These are phyloP conservation scores for Pyrus hybrid DNA, from an alignment of 331 rosid species.

Conservation along the genomic window DNA sequence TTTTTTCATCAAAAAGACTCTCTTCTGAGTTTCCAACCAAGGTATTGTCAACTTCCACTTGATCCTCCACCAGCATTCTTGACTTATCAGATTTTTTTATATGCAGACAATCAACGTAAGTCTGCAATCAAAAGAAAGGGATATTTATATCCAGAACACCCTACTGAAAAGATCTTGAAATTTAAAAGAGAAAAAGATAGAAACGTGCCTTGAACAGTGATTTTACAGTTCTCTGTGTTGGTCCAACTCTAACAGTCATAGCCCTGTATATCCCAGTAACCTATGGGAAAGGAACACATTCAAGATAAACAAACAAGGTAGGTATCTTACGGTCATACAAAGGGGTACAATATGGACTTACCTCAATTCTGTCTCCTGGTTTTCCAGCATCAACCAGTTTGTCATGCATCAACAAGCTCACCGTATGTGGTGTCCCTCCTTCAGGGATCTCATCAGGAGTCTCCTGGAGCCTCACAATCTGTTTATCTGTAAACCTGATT, in stretches of 20 bases:
- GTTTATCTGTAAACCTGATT: constrained; percentile 83
- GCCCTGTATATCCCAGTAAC: constrained; percentile 95
- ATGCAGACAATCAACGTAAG: constrained; percentile 91
- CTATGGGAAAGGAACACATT: constrained; percentile 30
- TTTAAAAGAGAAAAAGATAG: neutral
- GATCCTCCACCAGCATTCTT: constrained; percentile 62
- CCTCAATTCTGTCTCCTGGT: constrained; percentile 99
- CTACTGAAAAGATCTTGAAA: neutral
- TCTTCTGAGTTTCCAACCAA: constrained; percentile 33
- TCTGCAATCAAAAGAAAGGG: constrained; percentile 40
- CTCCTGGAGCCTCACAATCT: constrained; percentile 96
- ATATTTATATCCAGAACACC: constrained; percentile 2
- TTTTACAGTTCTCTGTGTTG: constrained; percentile 90
- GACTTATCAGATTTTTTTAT: constrained; percentile 84
- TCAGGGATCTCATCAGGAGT: constrained; percentile 98
- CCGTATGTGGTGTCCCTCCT: constrained; percentile 98
- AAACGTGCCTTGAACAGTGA: constrained; percentile 73
- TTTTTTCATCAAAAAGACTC: constrained; percentile 50
- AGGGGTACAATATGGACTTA: constrained; percentile 20
- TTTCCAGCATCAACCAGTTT: constrained; percentile 89
- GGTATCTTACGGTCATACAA: neutral
- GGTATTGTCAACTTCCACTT: constrained; percentile 38
- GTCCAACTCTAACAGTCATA: constrained; percentile 91
- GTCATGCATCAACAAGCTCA: constrained; percentile 93
- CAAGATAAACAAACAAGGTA: neutral